phyloP scores from a whole-genome alignment of 768 basidiomycete genomes.

The Tephrocybe sp. region DNA sequence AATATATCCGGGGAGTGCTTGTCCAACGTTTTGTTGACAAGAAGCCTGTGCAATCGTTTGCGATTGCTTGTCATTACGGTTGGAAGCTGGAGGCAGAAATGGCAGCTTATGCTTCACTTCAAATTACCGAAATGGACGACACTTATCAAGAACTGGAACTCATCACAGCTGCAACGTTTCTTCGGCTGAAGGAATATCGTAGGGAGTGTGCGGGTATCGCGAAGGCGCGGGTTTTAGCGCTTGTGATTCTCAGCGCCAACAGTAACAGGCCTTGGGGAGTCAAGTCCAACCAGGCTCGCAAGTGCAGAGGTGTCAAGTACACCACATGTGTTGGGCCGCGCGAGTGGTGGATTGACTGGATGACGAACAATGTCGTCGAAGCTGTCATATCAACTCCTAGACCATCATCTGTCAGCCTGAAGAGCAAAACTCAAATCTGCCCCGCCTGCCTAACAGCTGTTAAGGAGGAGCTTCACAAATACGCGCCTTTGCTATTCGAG shows the following conservation, averaged over 20 bases:
- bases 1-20: constrained; percentile 28
- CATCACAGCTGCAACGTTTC: constrained; percentile 39
- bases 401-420: too few species aligned
- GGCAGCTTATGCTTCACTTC: constrained; percentile 35
- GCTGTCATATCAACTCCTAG: too few species aligned
- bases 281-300: not conserved
- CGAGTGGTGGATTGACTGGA: constrained; percentile 35
- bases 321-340: constrained; percentile 21
- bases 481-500: too few species aligned
- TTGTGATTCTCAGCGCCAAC: too few species aligned
- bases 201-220: constrained; percentile 33
- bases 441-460: too few species aligned
- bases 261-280: constrained; percentile 11
- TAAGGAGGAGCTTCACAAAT: too few species aligned
- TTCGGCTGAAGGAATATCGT: constrained; percentile 43
- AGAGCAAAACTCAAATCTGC: too few species aligned
- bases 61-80: constrained; percentile 39
- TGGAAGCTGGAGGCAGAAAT: constrained; percentile 33
- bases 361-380: constrained; percentile 26
- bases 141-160: constrained; percentile 38
- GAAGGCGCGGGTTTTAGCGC: too few species aligned
- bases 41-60: constrained; percentile 42
- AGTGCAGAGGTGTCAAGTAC: too few species aligned
- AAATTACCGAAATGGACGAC: constrained; percentile 27
- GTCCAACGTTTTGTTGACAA: constrained; percentile 33